A percentile compares a stretch with the other conserved stretches of the same genome.
phyloP scores from a whole-genome alignment of 768 basidiomycete species.

The Auricularia cornea region DNA sequence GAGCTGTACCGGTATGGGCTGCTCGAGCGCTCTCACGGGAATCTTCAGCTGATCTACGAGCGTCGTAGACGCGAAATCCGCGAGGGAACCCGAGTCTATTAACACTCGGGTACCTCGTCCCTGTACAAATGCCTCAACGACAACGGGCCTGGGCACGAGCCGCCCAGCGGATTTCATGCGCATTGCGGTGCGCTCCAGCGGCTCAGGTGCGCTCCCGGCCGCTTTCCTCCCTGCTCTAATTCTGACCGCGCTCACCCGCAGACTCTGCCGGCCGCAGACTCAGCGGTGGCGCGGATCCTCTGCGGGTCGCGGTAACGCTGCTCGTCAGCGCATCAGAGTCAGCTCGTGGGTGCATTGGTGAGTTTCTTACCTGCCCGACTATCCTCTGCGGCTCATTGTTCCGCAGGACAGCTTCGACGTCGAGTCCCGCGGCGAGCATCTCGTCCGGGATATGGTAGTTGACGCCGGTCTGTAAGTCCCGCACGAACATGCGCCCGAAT shows the following conservation, averaged over 20 bases:
- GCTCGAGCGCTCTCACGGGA: neutral
- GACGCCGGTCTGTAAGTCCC: neutral
- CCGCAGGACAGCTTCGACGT: neutral
- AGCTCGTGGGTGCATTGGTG: neutral
- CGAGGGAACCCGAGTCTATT: conserved; percentile 7
- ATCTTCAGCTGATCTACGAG: conserved; percentile 8
- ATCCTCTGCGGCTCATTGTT: neutral
- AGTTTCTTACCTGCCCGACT: neutral
- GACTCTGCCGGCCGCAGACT: neutral
- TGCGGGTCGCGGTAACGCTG: neutral
- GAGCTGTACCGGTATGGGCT: conserved; percentile 8
- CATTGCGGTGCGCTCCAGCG: conserved; percentile 6
- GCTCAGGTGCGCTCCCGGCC: neutral
- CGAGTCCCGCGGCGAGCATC: neutral
- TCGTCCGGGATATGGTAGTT: neutral
- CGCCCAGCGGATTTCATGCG: conserved; percentile 1
- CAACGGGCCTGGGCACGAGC: conserved; percentile 2
- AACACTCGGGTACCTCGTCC: neutral
- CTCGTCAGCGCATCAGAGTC: neutral
- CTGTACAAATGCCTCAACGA: conserved; percentile 5
- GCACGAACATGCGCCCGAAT: neutral
- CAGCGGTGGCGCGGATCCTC: neutral
- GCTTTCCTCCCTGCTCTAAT: neutral
- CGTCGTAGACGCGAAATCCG: conserved; percentile 10
- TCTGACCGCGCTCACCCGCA: neutral